These are phyloP conservation scores for Nakazawaea ishiwadae DNA, from an alignment of 805 yeast species.

Conservation along the genomic window DNA sequence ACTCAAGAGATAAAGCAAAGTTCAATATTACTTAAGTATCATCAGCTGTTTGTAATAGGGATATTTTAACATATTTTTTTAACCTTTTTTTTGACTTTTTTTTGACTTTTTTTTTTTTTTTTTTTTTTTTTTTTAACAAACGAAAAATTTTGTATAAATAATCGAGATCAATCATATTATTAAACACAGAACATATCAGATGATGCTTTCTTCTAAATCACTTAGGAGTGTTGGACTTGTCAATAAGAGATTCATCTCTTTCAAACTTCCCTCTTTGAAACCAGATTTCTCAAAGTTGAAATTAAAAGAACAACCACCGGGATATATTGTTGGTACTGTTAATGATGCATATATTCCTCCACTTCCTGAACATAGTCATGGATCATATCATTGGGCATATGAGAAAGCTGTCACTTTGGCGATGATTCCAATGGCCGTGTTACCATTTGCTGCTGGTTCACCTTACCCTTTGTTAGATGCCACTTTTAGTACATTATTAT, in stretches of 20 bases:
- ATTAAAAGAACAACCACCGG: constrained; percentile 59
- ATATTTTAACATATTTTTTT: no score
- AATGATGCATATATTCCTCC: constrained; percentile 70
- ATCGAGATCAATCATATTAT: no score
- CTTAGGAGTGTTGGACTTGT: background rate
- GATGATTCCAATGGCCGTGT: constrained; percentile 56
- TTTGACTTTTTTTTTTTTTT: background rate
- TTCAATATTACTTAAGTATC: background rate
- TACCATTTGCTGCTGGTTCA: constrained; percentile 56
- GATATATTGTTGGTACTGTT: constrained; percentile 64
- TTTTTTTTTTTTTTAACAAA: background rate
- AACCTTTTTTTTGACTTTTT: background rate
- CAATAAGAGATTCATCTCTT: background rate
- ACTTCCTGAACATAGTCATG: constrained; percentile 49
- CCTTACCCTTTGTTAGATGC: constrained; percentile 55
- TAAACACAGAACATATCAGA: no score
- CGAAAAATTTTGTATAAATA: constrained; percentile 5
- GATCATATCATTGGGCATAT: constrained; percentile 71
- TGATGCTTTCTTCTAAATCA: background rate
- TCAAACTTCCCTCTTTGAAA: constrained; percentile 1
- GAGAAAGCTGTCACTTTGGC: constrained; percentile 60
- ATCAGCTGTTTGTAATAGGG: no score
- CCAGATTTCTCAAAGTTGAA: constrained; percentile 5
- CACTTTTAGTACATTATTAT: constrained; percentile 45
- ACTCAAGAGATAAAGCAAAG: background rate